Evolutionary conservation across 805 yeast species (phyloP).

Genomic region (Kodamaea fukazawae): DNA sequence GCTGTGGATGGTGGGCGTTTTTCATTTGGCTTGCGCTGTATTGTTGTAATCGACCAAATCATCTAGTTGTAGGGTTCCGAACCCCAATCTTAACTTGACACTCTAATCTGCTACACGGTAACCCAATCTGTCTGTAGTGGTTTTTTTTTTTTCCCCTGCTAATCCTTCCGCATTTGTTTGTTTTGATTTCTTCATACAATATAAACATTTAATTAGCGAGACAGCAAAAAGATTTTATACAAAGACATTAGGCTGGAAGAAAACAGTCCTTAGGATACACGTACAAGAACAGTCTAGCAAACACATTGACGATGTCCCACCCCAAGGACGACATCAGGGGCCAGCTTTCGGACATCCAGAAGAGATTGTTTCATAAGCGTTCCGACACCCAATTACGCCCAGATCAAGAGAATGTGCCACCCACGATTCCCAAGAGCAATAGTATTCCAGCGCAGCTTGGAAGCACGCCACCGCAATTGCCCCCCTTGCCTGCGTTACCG

Average conservation of each 20-base stretch:
- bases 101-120: too few relatives aligned
- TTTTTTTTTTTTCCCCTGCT: background rate
- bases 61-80: too few relatives aligned
- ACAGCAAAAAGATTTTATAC: background rate
- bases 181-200: constrained; percentile 2
- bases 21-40: too few relatives aligned
- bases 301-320: constrained; percentile 5
- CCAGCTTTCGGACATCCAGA: constrained; percentile 44
- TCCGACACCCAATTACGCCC: constrained; percentile 11
- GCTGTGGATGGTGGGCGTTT: too few relatives aligned
- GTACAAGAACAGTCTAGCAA: background rate
- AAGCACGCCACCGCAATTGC: background rate
- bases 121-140: too few relatives aligned
- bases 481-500: constrained; percentile 4
- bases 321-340: constrained; percentile 19
- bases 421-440: constrained; percentile 3
- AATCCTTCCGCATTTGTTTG: constrained; percentile 1
- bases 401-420: constrained; percentile 9
- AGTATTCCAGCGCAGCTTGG: constrained; percentile 1
- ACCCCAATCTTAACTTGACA: too few relatives aligned
- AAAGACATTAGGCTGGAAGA: constrained; percentile 4
- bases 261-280: constrained; percentile 5
- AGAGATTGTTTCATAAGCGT: constrained; percentile 27
- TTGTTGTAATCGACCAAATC: too few relatives aligned
- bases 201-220: too few relatives aligned